Conservation (phyloP, 78 protist species). For the Planoprotostelium fungivorum region DNA sequence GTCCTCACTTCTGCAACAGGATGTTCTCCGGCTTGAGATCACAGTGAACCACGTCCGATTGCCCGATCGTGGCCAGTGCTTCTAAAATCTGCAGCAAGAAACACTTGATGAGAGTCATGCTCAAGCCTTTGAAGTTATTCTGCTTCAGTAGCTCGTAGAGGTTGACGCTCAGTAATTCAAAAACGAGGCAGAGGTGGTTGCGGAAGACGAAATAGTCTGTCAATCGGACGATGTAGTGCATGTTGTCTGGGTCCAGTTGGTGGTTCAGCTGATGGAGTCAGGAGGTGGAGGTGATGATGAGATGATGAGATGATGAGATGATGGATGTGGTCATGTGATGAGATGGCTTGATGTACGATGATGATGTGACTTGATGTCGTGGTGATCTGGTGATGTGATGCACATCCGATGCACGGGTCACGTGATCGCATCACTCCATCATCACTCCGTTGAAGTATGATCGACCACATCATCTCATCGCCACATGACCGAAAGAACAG, state of each 20-base stretch:
- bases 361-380: too few species aligned
- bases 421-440: too few species aligned
- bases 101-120: conserved; percentile 73
- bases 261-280: conserved; percentile 24
- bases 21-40: conserved; percentile 92
- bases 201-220: conserved; percentile 67
- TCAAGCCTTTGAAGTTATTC: conserved; percentile 79
- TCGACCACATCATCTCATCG: too few species aligned
- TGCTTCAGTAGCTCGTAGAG: conserved; percentile 85
- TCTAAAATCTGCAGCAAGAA: conserved; percentile 80
- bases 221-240: conserved; percentile 69
- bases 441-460: too few species aligned
- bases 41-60: conserved; percentile 86
- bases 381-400: too few species aligned
- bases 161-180: conserved; percentile 83
- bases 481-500: too few species aligned
- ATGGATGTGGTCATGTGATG: background rate
- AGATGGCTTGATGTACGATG: too few species aligned
- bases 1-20: conserved; percentile 47
- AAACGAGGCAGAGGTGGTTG: conserved; percentile 86
- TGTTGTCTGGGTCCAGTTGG: conserved; percentile 55
- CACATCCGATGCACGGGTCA: too few species aligned
- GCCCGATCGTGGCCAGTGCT: conserved; percentile 52
- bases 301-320: too few species aligned
- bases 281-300: background rate